A percentile compares a stretch with the other conserved stretches of the same genome.
Evolutionary conservation across 2,329 filamentous ascomycete species (phyloP).

Genomic region (Pezicula rhizophila): DNA sequence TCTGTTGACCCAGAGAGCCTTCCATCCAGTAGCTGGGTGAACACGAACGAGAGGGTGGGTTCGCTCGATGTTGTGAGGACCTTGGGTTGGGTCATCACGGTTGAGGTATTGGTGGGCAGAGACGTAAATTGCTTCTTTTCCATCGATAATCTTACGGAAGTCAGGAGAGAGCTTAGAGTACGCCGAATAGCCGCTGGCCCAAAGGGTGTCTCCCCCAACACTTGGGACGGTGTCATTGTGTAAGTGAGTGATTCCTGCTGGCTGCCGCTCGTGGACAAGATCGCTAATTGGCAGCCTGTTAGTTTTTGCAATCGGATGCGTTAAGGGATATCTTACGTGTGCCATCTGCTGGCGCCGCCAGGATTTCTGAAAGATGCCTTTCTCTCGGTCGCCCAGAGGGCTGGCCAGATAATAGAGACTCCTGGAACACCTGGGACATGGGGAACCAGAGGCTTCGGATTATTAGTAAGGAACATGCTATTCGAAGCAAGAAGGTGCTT

Average conservation of each 20-base stretch:
- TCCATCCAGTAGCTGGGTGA: conserved; percentile 70
- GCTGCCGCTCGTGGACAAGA: conserved; percentile 64
- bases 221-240: conserved; percentile 58
- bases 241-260: conserved; percentile 63
- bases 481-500: conserved; percentile 22
- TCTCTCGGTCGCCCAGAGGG: conserved; percentile 55
- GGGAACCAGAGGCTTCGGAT: conserved; percentile 58
- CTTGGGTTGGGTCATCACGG: conserved; percentile 51
- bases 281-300: conserved; percentile 32
- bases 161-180: conserved; percentile 68
- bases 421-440: conserved; percentile 63
- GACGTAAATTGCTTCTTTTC: conserved; percentile 56
- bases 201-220: conserved; percentile 65
- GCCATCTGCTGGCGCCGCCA: conserved; percentile 63
- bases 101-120: conserved; percentile 64
- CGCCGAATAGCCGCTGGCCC: conserved; percentile 64
- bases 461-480: conserved; percentile 1
- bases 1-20: conserved; percentile 66
- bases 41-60: conserved; percentile 63
- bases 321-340: conserved; percentile 34
- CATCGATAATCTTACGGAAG: conserved; percentile 67
- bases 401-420: conserved; percentile 65
- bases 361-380: conserved; percentile 58
- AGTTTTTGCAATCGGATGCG: background rate
- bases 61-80: conserved; percentile 61